Percentiles rank a stretch among this genome's conserved stretches.
Conservation (phyloP, 306 rosid genomes). For the Parietaria judaica region DNA sequence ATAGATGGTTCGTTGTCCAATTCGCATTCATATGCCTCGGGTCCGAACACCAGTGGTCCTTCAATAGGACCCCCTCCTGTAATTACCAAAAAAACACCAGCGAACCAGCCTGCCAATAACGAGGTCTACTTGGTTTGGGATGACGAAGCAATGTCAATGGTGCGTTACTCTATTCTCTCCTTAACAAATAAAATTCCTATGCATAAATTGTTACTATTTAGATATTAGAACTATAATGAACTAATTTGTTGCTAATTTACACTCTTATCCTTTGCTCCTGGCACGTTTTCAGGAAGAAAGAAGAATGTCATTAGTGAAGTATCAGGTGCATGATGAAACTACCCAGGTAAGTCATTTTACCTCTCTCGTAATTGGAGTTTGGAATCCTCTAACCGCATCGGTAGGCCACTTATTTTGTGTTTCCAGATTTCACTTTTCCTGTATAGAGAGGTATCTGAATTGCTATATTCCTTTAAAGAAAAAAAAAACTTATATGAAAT, state of each 20-base stretch:
- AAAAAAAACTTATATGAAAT: background rate
- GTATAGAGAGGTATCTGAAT: conserved; percentile 43
- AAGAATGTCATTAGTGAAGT: conserved; percentile 80
- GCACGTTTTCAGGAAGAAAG: conserved; percentile 80
- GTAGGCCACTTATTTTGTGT: conserved; percentile 59
- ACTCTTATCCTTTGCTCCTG: conserved; percentile 2
- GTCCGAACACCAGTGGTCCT: conserved; percentile 98
- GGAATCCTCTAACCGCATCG: conserved; percentile 68
- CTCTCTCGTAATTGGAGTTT: conserved; percentile 53
- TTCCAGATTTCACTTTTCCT: conserved; percentile 35
- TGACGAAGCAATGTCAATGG: conserved; percentile 99
- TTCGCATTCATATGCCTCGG: conserved; percentile 93
- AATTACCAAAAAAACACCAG: conserved; percentile 84
- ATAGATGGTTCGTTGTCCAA: conserved; percentile 51
- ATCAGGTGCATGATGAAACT: conserved; percentile 99
- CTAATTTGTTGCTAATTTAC: conserved; percentile 7
- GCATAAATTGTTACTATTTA: no score
- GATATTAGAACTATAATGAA: no score
- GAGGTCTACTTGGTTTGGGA: conserved; percentile 99
- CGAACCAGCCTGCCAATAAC: conserved; percentile 69
- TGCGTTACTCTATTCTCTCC: conserved; percentile 25
- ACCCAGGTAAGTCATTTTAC: conserved; percentile 99
- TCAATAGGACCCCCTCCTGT: conserved; percentile 99
- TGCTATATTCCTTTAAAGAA: background rate
- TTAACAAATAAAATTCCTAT: background rate